Percentiles rank a stretch among this genome's conserved stretches.
These are phyloP conservation scores for Fusarium xyrophilum DNA, from an alignment of 2,329 filamentous ascomycete genomes.

Conservation along the genomic window DNA sequence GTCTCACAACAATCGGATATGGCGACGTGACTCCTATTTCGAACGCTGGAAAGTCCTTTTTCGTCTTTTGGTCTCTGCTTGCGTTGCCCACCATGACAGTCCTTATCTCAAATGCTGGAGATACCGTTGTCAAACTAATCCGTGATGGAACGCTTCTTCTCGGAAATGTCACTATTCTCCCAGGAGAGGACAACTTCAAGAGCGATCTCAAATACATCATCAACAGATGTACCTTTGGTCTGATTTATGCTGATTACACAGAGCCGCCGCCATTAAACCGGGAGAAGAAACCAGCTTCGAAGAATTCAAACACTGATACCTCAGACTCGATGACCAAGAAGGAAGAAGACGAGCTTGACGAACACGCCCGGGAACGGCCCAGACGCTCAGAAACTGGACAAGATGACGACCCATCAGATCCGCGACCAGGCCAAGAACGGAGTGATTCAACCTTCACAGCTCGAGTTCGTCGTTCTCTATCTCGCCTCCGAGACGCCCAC, in stretches of 20 bases:
- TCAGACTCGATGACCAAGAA: constrained; percentile 8
- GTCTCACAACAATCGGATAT: constrained; percentile 85
- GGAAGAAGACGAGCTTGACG: constrained; percentile 8
- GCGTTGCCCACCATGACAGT: constrained; percentile 89
- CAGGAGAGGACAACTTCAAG: constrained; percentile 59
- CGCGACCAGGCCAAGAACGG: constrained; percentile 30
- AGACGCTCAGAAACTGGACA: neutral
- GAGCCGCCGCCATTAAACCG: constrained; percentile 2
- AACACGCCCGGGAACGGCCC: constrained; percentile 14
- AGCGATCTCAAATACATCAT: constrained; percentile 55
- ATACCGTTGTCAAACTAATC: constrained; percentile 76
- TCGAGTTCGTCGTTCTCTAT: constrained; percentile 46
- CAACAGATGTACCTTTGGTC: constrained; percentile 53
- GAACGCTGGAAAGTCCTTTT: constrained; percentile 82
- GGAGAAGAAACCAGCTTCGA: neutral
- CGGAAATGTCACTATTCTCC: constrained; percentile 67
- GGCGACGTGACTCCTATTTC: constrained; percentile 80
- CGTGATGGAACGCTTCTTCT: constrained; percentile 62
- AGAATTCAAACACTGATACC: neutral
- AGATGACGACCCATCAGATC: neutral
- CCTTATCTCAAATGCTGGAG: constrained; percentile 81
- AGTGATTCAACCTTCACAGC: constrained; percentile 43
- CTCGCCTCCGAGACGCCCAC: constrained; percentile 47
- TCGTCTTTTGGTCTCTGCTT: constrained; percentile 90
- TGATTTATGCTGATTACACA: constrained; percentile 45